Evolutionary conservation across 371 early-diverging fungal species (phyloP).

Genomic region (Mortierella sp.): DNA sequence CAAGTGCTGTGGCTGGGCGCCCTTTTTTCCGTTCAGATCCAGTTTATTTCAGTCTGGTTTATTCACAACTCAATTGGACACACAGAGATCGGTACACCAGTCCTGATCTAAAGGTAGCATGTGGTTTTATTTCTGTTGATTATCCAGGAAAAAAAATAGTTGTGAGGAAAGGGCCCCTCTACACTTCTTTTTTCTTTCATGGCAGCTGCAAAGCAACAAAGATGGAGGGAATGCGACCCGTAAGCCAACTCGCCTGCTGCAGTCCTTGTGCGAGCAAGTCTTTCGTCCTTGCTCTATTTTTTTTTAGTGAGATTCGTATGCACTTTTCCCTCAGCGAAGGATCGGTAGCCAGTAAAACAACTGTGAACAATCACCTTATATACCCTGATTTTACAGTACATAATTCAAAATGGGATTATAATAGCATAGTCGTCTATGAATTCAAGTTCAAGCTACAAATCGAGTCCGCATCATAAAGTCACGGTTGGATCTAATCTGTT

Average conservation of each 20-base stretch:
- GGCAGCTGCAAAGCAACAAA: slow-evolving; percentile 18
- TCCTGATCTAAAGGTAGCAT: too few relatives aligned
- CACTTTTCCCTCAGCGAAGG: slow-evolving; percentile 57
- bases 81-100: too few relatives aligned
- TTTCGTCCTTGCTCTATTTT: slow-evolving; percentile 33
- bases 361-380: background rate
- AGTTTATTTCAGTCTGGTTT: too few relatives aligned
- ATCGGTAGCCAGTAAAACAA: slow-evolving; percentile 42
- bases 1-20: too few relatives aligned
- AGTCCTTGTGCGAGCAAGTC: slow-evolving; percentile 9
- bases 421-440: too few relatives aligned
- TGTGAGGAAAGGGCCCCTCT: slow-evolving; percentile 43
- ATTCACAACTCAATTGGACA: too few relatives aligned
- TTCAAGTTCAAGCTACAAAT: too few relatives aligned
- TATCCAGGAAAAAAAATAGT: slow-evolving; percentile 13
- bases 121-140: background rate
- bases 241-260: slow-evolving; percentile 9
- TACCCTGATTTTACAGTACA: background rate
- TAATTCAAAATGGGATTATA: slow-evolving; percentile 8
- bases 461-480: too few relatives aligned
- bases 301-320: slow-evolving; percentile 56
- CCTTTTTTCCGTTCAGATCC: too few relatives aligned
- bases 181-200: slow-evolving; percentile 28
- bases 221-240: slow-evolving; percentile 19
- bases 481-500: too few relatives aligned